Base-by-base conservation (phyloP, 352 stramenopile genomes). In the Elongisporangium senticosum region DNA sequence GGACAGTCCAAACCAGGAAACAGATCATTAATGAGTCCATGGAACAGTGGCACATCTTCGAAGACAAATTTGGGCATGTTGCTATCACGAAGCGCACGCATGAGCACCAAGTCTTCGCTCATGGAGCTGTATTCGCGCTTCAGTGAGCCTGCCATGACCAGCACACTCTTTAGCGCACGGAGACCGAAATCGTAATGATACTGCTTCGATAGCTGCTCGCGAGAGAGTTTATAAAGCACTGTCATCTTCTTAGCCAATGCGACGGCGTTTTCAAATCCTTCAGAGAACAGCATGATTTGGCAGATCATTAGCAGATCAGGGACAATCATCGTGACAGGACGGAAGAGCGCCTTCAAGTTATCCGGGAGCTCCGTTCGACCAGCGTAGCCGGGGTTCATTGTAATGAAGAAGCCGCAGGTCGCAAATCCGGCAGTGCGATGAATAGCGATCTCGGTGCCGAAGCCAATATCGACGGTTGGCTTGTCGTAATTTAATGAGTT, bases 1-100 rank as follows among this genome's bases (percentile, higher is more conserved):
- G 89, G 89, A 61, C 90, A 98, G 52, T 98, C 89, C 22, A 98
- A 76, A 3, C 90, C 95, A 0, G 94, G 93, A 61, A 98, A 98
- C 13, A 98, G 71, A 61, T 98, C 94, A 48, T 96, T 96, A 62
- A 98, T 98, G n/a, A 98, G 74, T 1, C 93, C 91, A 37, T 84
- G 79, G 71, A 98, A 98, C 0, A 98, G 72, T 17, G 93, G 91
- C 0, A 98, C 93, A 62, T 98, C 94, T 58, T 98, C 94, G 64
- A 97, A 98, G 17, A 98, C 90, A 63, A 98, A 98, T 64, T 98
- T 98, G 54, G 94, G 94, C 93, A 98, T 98, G 67, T 98, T 98
- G 58, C 87, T 96, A 58, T 98, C 94, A 19, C 94, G 90, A 3
- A 98, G 68, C 11, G 95, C 94, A 8, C 94, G 86, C 93, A 98